Base-by-base conservation (phyloP, 1,284 basidiomycete species). In the Sporisorium graminicola region DNA sequence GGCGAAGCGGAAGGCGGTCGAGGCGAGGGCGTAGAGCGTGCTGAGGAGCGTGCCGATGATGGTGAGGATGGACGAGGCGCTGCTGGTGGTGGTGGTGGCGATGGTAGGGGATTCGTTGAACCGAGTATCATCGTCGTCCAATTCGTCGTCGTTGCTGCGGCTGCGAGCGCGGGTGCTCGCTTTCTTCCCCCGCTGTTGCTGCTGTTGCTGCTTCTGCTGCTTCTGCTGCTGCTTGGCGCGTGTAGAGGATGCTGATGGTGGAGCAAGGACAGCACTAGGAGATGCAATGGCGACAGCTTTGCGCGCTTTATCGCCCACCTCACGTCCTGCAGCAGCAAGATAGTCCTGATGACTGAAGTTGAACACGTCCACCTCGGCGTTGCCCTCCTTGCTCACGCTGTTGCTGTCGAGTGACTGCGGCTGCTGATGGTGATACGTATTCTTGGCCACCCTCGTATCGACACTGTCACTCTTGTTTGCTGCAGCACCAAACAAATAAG, bases 281-380 rank as follows among this genome's bases (percentile, higher is more conserved):
- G 65, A 57, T 5, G 58, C 26, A 29, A 24, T 56, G 2, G 64
- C 42, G 0, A 55, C 43, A 5, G 35, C 55, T 43, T 43, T 43
- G 2, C 24, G 18, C 22, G 35, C 50, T 43, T 43, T 43, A 2
- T n/a, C 10, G 16, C 44, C 31, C 22, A 31, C 52, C 8, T 35
- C 37, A n/a, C 18, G 4, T 49, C 27, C 12, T n/a, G 50, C 31
- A 18, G 50, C 49, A 2, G 46, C 18, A 9, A 77, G 46, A 27
- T 77, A 77, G 33, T 73, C 70, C 12, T 63, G 24, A 40, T 73
- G 70, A 10, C 53, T 73, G 31, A 77, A 77, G 16, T 69, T 65
- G 55, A 75, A 78, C 22, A 74, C 64, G n/a, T 68, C 68, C 16
- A 63, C 35, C 14, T 69, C 57, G 3, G 14, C 44, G 12, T 16